Base-by-base conservation (phyloP, 2,329 filamentous ascomycete genomes). In the Penicillium expansum region DNA sequence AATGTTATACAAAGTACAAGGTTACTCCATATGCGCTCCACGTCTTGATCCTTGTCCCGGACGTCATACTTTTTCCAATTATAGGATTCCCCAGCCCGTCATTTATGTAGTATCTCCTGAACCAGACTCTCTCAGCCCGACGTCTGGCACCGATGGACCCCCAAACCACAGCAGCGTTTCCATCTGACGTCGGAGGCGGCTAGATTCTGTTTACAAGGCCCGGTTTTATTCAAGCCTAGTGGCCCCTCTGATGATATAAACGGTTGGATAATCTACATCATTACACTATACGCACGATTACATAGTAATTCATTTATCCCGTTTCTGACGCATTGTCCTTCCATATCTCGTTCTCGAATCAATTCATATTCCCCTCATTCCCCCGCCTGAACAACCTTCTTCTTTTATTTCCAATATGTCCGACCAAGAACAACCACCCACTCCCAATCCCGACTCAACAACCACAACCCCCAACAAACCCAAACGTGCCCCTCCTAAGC, bases 171-270 rank as follows among this genome's bases (percentile, higher is more conserved):
- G 16, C 16, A 18, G 8, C 14, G 10, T 49, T 42, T 29, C n/a
- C 51, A 44, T 58, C 66, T 69, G 67, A 69, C 67, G 66, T 69
- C 64, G 62, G 62, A 67, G 66, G 66, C 67, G 59, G 59, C 27
- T 47, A 29, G 20, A 33, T 27, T 44, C 2, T 32, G 16, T 18
- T 35, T 49, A 56, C 41, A 52, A 56, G n/a, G 30, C 33, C 59
- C 59, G 48, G 60, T 64, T 66, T 63, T 53, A 29, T 50, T 24
- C 35, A 35, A 10, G 14, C 29, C 48, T 8, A 16, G 51, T 64
- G 59, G 50, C 50, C 54, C 39, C 27, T 55, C 41, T 42, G 29
- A 56, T 49, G 49, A 62, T 64, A 65, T 64, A 65, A 62, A 61
- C 57, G 53, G 56, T 47, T 49, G 41, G 22, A 45, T 45, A 55